phyloP scores from a whole-genome alignment of 2,329 filamentous ascomycete species.

The Penicillium sp. region DNA sequence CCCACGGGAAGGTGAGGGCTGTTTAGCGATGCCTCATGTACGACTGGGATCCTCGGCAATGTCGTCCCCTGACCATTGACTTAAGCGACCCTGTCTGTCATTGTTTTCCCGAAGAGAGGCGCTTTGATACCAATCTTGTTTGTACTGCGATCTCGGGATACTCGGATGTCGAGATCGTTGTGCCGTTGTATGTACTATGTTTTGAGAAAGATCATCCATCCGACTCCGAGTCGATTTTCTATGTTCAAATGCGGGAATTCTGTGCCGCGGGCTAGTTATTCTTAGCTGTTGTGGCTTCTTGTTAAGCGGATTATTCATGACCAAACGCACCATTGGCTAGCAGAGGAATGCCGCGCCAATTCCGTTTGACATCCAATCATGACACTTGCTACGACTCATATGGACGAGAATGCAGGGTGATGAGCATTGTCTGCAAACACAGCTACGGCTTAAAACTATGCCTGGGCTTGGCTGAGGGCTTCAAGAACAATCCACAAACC shows the following conservation, averaged over 20 bases:
- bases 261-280: neutral
- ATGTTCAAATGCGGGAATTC: slow-evolving; percentile 5
- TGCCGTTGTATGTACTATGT: slow-evolving; percentile 25
- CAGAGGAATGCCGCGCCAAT: neutral
- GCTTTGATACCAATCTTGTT: slow-evolving; percentile 27
- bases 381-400: neutral
- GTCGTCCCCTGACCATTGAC: slow-evolving; percentile 3
- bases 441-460: too few relatives aligned
- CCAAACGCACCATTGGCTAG: neutral
- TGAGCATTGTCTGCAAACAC: neutral
- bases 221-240: slow-evolving; percentile 20
- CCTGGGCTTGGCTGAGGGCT: too few relatives aligned
- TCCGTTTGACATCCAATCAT: neutral
- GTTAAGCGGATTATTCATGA: neutral
- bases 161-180: slow-evolving; percentile 14
- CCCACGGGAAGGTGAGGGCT: slow-evolving; percentile 3
- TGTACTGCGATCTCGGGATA: slow-evolving; percentile 13
- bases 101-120: slow-evolving; percentile 10
- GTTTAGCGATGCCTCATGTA: slow-evolving; percentile 7
- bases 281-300: neutral
- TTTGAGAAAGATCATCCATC: slow-evolving; percentile 22
- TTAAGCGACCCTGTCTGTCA: slow-evolving; percentile 5
- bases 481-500: neutral
- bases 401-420: neutral
- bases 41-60: slow-evolving; percentile 1